Evolutionary conservation across 1,284 basidiomycete genomes (phyloP).

Genomic region (Athelia sp.): DNA sequence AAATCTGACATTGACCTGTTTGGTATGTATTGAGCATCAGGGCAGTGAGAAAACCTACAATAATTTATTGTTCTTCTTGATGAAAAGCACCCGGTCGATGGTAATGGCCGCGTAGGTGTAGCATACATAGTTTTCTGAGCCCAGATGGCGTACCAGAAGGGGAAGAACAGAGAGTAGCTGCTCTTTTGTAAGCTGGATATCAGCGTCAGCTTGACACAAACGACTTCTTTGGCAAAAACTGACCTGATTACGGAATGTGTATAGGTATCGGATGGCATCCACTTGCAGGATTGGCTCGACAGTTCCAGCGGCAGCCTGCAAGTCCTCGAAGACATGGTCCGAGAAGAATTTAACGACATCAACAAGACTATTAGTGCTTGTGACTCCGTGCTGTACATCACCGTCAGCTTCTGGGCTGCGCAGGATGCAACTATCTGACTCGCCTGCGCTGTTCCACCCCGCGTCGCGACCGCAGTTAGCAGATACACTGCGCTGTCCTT

Average conservation of each 20-base stretch:
- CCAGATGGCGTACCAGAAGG: constrained; percentile 81
- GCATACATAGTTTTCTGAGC: constrained; percentile 78
- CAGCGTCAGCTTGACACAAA: not conserved
- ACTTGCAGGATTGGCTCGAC: constrained; percentile 92
- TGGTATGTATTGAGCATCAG: too few species aligned
- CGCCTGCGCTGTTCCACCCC: constrained; percentile 80
- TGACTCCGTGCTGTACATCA: constrained; percentile 74
- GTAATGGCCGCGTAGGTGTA: constrained; percentile 90
- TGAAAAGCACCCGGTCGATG: constrained; percentile 85
- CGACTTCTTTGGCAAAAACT: too few species aligned
- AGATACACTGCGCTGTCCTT: constrained; percentile 98
- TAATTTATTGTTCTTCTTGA: constrained; percentile 71
- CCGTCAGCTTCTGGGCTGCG: constrained; percentile 2
- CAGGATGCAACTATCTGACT: constrained; percentile 13
- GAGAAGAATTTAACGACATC: constrained; percentile 96
- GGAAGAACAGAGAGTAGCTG: constrained; percentile 92
- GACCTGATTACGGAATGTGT: constrained; percentile 95
- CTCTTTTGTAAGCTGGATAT: constrained; percentile 82
- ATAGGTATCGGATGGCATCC: constrained; percentile 91
- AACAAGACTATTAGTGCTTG: constrained; percentile 87
- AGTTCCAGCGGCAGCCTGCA: constrained; percentile 65
- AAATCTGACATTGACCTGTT: constrained; percentile 58
- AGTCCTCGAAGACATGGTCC: constrained; percentile 84
- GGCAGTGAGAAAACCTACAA: constrained; percentile 41
- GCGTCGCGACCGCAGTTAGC: constrained; percentile 86